Percentiles rank a stretch among this genome's conserved stretches.
Conservation (phyloP, 2,329 filamentous ascomycete species). For the Clonostachys chloroleuca region DNA sequence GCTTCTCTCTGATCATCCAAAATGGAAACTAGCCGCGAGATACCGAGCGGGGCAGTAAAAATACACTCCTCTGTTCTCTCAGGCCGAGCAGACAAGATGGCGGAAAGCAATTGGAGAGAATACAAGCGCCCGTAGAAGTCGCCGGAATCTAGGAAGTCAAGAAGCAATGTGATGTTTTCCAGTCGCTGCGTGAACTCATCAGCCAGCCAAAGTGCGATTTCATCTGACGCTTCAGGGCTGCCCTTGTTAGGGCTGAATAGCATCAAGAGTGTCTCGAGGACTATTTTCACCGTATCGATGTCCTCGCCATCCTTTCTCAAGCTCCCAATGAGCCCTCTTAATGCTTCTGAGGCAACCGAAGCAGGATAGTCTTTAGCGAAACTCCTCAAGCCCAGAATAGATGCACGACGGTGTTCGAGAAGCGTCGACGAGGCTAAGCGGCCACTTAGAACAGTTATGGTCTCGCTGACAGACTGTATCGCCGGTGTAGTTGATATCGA, state of each 20-base stretch:
- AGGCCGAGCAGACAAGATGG: slow-evolving; percentile 79
- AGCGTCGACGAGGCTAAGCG: slow-evolving; percentile 86
- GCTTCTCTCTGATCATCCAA: slow-evolving; percentile 85
- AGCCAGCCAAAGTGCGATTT: slow-evolving; percentile 92
- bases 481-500: slow-evolving; percentile 71
- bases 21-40: slow-evolving; percentile 77
- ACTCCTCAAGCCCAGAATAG: slow-evolving; percentile 87
- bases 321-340: slow-evolving; percentile 81
- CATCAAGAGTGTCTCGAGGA: slow-evolving; percentile 92
- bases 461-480: slow-evolving; percentile 93
- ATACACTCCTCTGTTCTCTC: slow-evolving; percentile 95
- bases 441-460: slow-evolving; percentile 84
- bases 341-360: slow-evolving; percentile 88
- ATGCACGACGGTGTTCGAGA: slow-evolving; percentile 88
- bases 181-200: slow-evolving; percentile 97
- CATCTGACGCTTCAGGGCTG: slow-evolving; percentile 90
- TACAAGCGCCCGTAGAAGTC: slow-evolving; percentile 93
- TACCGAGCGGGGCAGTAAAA: slow-evolving; percentile 81
- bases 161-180: slow-evolving; percentile 89
- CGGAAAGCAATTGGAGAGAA: slow-evolving; percentile 81
- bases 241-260: slow-evolving; percentile 70
- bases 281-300: slow-evolving; percentile 92
- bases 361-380: slow-evolving; percentile 97
- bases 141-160: slow-evolving; percentile 80
- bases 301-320: slow-evolving; percentile 87